phyloP scores from a whole-genome alignment of 2,329 filamentous ascomycete genomes.

The Calonectria henricotiae region DNA sequence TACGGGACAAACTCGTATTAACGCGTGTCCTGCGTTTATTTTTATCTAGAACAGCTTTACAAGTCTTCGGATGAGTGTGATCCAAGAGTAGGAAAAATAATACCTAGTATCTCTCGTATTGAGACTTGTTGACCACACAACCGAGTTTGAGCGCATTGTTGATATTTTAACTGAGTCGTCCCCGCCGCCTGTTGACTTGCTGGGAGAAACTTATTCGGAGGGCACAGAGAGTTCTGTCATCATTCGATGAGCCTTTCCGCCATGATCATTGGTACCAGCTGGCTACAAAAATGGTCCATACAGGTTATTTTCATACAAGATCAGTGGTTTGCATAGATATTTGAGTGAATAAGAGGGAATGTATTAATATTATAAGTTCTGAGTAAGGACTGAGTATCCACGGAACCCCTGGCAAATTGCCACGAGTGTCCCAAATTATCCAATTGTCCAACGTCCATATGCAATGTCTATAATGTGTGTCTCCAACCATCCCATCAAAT shows the following conservation, averaged over 20 bases:
- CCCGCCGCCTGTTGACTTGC: background rate
- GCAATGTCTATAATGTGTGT: background rate
- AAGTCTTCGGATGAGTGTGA: conserved; percentile 1
- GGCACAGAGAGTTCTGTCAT: background rate
- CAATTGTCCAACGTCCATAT: background rate
- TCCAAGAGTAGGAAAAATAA: background rate
- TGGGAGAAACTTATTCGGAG: background rate
- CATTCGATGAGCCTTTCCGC: background rate
- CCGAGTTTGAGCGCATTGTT: background rate
- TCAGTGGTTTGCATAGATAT: too few relatives aligned
- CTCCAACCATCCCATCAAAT: background rate
- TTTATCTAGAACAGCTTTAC: background rate
- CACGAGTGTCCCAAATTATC: background rate
- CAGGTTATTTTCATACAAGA: too few relatives aligned
- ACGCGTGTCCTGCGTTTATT: too few relatives aligned
- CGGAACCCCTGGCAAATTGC: background rate
- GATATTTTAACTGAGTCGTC: background rate
- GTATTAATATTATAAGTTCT: background rate
- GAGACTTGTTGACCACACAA: background rate
- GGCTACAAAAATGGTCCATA: background rate
- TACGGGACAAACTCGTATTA: too few relatives aligned
- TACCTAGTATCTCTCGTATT: background rate
- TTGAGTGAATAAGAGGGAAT: background rate
- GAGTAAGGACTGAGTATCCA: background rate
- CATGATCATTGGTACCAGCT: background rate